Conservation (phyloP, 2,329 filamentous ascomycete genomes). For the Allantophomopsis lycopodina region DNA sequence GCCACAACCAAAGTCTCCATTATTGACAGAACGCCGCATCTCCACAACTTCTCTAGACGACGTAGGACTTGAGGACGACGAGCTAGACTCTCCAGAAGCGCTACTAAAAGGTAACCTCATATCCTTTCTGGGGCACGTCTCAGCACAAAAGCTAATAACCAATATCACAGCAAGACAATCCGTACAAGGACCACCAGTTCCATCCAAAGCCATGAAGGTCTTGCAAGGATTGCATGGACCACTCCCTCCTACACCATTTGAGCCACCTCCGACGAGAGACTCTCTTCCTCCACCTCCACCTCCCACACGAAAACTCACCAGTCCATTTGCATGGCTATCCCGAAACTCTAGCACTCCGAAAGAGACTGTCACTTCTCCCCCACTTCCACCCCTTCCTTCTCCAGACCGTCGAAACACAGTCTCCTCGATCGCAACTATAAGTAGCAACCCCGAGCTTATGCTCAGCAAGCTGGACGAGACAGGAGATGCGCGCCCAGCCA, state of each 20-base stretch:
- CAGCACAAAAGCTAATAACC: conserved; percentile 6
- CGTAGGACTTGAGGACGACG: conserved; percentile 51
- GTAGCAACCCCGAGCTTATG: conserved; percentile 72
- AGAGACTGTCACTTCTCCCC: conserved; percentile 37
- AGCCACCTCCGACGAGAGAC: conserved; percentile 3
- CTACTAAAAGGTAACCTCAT: conserved; percentile 2
- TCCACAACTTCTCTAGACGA: conserved; percentile 44
- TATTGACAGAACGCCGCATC: conserved; percentile 29
- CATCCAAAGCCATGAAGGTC: conserved; percentile 30
- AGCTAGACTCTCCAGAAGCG: neutral
- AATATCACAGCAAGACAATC: conserved; percentile 20
- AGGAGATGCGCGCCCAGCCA: conserved; percentile 26
- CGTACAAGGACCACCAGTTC: conserved; percentile 10
- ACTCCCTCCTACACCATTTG: conserved; percentile 44
- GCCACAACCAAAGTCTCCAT: conserved; percentile 27
- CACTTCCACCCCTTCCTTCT: conserved; percentile 19
- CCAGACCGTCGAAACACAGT: conserved; percentile 57
- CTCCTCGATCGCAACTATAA: conserved; percentile 65
- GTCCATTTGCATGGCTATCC: conserved; percentile 78
- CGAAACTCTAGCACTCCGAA: conserved; percentile 47
- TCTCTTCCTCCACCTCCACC: conserved; percentile 14
- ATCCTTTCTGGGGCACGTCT: neutral
- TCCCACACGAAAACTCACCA: conserved; percentile 60
- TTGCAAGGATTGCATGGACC: conserved; percentile 58
- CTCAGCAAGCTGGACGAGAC: conserved; percentile 58